These are phyloP conservation scores for Fusarium illudens DNA, from an alignment of 2,329 filamentous ascomycete species.

Conservation along the genomic window DNA sequence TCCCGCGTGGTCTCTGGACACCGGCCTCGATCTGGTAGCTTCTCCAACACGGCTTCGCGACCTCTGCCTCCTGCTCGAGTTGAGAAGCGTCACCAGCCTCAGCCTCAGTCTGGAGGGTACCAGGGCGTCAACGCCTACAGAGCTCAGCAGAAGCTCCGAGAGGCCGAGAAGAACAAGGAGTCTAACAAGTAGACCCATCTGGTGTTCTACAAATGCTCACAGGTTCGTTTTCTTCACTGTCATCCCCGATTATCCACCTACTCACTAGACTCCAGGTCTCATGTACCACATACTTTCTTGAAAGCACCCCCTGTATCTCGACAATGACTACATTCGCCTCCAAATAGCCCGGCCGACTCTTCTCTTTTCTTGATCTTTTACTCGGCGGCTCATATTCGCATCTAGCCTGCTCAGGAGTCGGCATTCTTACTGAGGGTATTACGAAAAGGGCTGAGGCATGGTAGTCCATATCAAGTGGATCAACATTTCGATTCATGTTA, in stretches of 20 bases:
- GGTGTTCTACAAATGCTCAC: too few species aligned
- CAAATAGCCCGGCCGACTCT: background rate
- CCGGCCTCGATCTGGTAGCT: background rate
- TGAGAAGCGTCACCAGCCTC: conserved; percentile 5
- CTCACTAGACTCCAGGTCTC: background rate
- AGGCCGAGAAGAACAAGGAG: background rate
- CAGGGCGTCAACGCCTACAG: conserved; percentile 42
- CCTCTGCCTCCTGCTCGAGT: background rate
- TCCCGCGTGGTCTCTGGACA: background rate
- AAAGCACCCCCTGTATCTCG: background rate
- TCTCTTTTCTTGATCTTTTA: background rate
- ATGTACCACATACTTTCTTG: background rate
- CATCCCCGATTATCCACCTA: fast-evolving
- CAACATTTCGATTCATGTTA: background rate
- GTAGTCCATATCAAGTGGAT: background rate
- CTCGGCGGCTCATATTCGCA: background rate
- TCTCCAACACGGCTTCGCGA: background rate
- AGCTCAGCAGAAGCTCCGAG: conserved; percentile 8
- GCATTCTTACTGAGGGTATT: background rate
- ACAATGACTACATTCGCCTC: background rate
- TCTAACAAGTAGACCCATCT: background rate
- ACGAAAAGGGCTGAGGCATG: background rate
- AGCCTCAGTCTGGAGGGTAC: conserved; percentile 23
- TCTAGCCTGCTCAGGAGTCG: background rate
- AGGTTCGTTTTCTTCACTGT: background rate